Evolutionary conservation across 768 basidiomycete species (phyloP).

Genomic region (Lentinus brumalis): DNA sequence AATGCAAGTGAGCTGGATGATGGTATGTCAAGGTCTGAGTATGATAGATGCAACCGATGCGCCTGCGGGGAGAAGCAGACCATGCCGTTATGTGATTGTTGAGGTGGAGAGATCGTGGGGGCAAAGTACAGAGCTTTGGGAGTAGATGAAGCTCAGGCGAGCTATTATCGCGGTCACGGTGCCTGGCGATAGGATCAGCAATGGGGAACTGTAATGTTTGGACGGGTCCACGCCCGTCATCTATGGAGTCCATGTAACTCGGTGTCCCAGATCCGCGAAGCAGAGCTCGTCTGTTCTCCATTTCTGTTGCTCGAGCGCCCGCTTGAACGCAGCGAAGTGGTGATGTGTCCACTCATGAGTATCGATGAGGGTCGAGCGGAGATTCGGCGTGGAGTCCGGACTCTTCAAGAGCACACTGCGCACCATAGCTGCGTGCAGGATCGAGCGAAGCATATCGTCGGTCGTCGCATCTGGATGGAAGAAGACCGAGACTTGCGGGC

Average conservation of each 20-base stretch:
- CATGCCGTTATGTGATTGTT: too few species aligned
- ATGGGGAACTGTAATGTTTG: too few species aligned
- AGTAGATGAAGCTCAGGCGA: too few species aligned
- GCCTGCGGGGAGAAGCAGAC: too few species aligned
- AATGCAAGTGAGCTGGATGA: too few species aligned
- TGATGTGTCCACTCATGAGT: constrained; percentile 14
- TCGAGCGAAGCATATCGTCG: constrained; percentile 28
- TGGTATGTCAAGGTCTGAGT: too few species aligned
- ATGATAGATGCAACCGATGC: too few species aligned
- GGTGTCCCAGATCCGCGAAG: constrained; percentile 29
- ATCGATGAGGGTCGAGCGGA: constrained; percentile 15
- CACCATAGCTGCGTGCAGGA: constrained; percentile 26
- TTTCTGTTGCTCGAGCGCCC: constrained; percentile 18
- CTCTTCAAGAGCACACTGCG: constrained; percentile 1
- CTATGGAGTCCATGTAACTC: constrained; percentile 24
- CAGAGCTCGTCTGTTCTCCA: constrained; percentile 32
- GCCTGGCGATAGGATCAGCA: too few species aligned
- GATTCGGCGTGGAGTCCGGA: not conserved
- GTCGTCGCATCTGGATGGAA: constrained; percentile 25
- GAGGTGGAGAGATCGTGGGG: too few species aligned
- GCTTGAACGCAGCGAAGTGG: constrained; percentile 24
- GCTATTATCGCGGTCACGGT: too few species aligned
- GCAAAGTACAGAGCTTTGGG: too few species aligned
- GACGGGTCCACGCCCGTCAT: too few species aligned
- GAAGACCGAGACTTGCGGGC: constrained; percentile 21